Evolutionary conservation across 192 early-diverging fungal species (phyloP), one percentile per base, ranked within the genome.

Genomic region (Coemansia sp.): DNA sequence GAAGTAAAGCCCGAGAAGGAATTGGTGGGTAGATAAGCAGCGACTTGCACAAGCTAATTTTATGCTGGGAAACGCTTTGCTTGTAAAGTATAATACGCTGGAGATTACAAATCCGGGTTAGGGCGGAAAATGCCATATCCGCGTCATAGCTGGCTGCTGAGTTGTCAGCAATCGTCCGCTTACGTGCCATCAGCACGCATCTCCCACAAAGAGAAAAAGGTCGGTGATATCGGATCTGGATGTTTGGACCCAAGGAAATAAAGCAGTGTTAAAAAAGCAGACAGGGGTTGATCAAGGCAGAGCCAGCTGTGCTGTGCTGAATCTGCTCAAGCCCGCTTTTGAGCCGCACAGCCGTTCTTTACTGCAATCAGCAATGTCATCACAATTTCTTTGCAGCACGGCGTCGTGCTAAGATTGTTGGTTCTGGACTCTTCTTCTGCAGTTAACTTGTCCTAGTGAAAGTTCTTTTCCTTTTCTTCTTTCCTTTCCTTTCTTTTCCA

Each of bases 401-500:
- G 51, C 51, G 51, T 5, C 51, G 22, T 13, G 19, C 9, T 26
- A 19, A 4, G 51, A 3, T 22, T 8, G 51, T 9, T 7, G 13
- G 13, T 45, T 54, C 51, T 54, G 26, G 51, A 19, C 61, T 49
- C 47, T n/a, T 13, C 13, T 41, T 12, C 8, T 8, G 61, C 32
- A 8, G 41, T 32, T 32, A 4, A 32, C 32, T 32, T 32, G 32
- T 32, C 32, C 32, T 32, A 32, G 32, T 32, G 2, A 2, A 32
- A 32, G 32, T 43, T 47, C 61, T 47, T 62, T n/a, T 63, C n/a
- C 36, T 7, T 48, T 45, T n/a, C 13, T 10, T 18, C 45, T 19
- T 40, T 19, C 46, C 39, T 66, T 10, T 11, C 18, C 46, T 32
- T 57, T 47, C 55, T 42, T 62, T 48, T 40, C 65, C 18, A 32